Conservation (phyloP, 2,329 filamentous ascomycete genomes). For the Curvularia verruculosa region DNA sequence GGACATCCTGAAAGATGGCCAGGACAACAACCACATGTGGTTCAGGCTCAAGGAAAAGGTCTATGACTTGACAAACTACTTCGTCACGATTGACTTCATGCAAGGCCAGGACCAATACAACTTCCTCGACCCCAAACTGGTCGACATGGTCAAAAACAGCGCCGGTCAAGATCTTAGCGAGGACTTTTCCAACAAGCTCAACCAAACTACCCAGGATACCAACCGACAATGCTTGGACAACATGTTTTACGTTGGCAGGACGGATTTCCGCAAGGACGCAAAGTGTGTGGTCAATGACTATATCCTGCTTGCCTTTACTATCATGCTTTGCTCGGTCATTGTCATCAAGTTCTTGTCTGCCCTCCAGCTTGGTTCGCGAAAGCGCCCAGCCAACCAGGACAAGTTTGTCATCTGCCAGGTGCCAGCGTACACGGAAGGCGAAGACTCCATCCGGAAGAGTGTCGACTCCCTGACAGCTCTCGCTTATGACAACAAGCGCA, state of each 20-base stretch:
- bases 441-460: conserved; percentile 91
- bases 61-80: conserved; percentile 93
- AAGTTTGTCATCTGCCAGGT: conserved; percentile 99
- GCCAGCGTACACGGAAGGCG: conserved; percentile 95
- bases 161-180: conserved; percentile 79
- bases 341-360: conserved; percentile 89
- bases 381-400: conserved; percentile 86
- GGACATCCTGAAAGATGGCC: conserved; percentile 68
- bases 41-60: conserved; percentile 76
- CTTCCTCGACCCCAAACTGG: conserved; percentile 74
- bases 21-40: conserved; percentile 74
- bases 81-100: conserved; percentile 71
- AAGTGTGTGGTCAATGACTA: conserved; percentile 90
- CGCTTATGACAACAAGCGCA: conserved; percentile 97
- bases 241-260: conserved; percentile 79
- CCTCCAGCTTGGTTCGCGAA: conserved; percentile 90
- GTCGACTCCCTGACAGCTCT: conserved; percentile 93
- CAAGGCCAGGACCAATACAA: conserved; percentile 64
- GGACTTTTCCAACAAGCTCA: conserved; percentile 64
- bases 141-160: conserved; percentile 72
- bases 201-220: conserved; percentile 63
- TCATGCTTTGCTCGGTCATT: conserved; percentile 81
- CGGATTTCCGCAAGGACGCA: conserved; percentile 79
- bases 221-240: conserved; percentile 82
- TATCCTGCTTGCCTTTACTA: conserved; percentile 84